Evolutionary conservation across 805 yeast species (phyloP), one percentile per base, ranked within the genome.

Genomic region (Candida odintsovae): DNA sequence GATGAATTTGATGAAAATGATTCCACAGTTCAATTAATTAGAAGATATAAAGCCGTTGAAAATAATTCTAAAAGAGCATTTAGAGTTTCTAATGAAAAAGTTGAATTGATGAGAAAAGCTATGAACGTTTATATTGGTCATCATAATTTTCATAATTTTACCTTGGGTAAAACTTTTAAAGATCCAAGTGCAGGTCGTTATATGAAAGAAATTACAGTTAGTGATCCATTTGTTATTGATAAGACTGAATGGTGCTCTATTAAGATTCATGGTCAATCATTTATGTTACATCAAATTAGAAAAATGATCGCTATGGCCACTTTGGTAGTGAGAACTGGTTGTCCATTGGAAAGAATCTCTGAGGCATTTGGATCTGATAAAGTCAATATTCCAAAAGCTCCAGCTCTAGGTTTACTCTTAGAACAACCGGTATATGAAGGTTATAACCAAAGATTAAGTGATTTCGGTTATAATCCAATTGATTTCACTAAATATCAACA

Each of bases 281-380:
- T 94, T 67, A 94, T 94, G 98, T 75, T 94, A 52, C 98, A 92
- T 68, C 99, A 92, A 73, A 94, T 94, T 61, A 82, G 99, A 63
- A 94, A 94, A 64, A 94, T 94, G 98, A 88, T 94, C 49, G 92
- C 97, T 20, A 84, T 92, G 95, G 96, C 95, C 1, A 79, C 90
- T 0, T 72, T 92, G 47, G 80, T 86, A 16, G 82, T 92, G 20
- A 77, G 99, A 61, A 82, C 94, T 18, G 94, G 96, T 11, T 81
- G 90, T 60, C 96, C 97, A 4, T 61, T 78, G 28, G 76, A 76
- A 22, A 79, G 96, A 57, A 86, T 94, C 51, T 62, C 70, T 9
- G 87, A 88, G 57, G 86, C 96, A 3, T 94, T 88, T 62, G 80
- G 81, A 6, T 73, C 79, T 2, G 76, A 76, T 36, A 86, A 83